Evolutionary conservation across 106 monocot genomes (phyloP), one percentile per base, ranked within the genome.

Genomic region (Dendrobium huoshanense): DNA sequence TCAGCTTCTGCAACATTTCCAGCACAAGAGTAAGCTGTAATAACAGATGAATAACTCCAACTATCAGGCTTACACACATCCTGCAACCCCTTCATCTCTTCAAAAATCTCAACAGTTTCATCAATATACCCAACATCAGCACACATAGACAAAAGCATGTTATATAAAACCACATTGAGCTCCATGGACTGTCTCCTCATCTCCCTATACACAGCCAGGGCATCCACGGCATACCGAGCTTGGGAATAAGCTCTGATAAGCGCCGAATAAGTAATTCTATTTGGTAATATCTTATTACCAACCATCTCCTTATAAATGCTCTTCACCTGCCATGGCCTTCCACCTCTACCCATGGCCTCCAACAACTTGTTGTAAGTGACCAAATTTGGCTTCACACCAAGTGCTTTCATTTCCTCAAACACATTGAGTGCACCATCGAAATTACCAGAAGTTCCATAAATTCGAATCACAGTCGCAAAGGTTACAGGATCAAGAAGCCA

Each of bases 351-450:
- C 95, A 99, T 89, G 13, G 89, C 91, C 47, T 99, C 91, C 81
- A 99, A 81, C 78, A 99, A 77, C 2, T 85, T 86, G 70, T 99
- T 99, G 67, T 89, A 99, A 22, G 87, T 84, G 11, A 88, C 81
- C 58, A 91, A 20, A 68, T 95, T 99, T 3, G 98, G 98, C 85
- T 88, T 90, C 61, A 91, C 87, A 5, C 88, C 87, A 20, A 92
- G 84, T 0, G 95, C 91, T 72, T 89, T 91, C 98, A 95, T 95
- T 80, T 99, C 98, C 87, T 95, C 89, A 43, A 79, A 93, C 88
- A 95, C 89, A 54, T 99, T 93, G 13, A 89, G 76, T 2, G 89
- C 88, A 24, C 93, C 95, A 76, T 99, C 98, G 41, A 91, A 99
- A 73, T 99, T 91, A 13, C 92, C 92, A 1, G 91, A 79, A 20